phyloP scores from a whole-genome alignment of 2,329 filamentous ascomycete species.

The Cytospora leucostoma region DNA sequence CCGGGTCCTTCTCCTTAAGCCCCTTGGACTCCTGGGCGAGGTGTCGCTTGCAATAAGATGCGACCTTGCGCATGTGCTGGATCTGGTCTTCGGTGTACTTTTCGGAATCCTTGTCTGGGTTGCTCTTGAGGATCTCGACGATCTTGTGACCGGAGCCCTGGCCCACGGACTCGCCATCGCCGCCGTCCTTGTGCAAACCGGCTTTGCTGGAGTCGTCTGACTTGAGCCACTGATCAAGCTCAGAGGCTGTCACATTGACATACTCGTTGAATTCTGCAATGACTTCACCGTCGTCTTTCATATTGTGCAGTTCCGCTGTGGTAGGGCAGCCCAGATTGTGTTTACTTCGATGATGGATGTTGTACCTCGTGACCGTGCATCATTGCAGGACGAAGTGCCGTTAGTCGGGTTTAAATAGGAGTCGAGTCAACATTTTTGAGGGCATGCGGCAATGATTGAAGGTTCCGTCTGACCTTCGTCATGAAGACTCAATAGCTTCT shows the following conservation, averaged over 20 bases:
- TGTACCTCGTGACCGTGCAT: not conserved
- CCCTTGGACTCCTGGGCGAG: constrained; percentile 63
- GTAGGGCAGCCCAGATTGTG: no score
- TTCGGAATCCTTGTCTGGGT: constrained; percentile 57
- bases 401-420: no score
- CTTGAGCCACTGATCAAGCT: constrained; percentile 64
- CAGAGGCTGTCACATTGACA: constrained; percentile 65
- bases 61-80: constrained; percentile 63
- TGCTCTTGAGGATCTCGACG: constrained; percentile 62
- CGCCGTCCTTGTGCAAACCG: constrained; percentile 61
- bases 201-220: constrained; percentile 57
- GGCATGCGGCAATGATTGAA: constrained; percentile 10
- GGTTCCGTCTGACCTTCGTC: constrained; percentile 14
- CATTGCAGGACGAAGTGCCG: not conserved
- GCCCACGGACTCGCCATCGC: constrained; percentile 61
- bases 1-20: constrained; percentile 53
- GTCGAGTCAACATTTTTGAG: not conserved
- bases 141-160: constrained; percentile 66
- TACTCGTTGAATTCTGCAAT: constrained; percentile 64
- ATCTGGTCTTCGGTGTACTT: constrained; percentile 59
- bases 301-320: constrained; percentile 1
- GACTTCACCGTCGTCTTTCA: constrained; percentile 36
- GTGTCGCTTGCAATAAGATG: constrained; percentile 67
- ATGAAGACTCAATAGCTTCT: constrained; percentile 5
- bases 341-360: not conserved